Percentiles rank a stretch among this genome's conserved stretches.
Evolutionary conservation across 2,329 filamentous ascomycete species (phyloP).

Genomic region (Fusarium temperatum): DNA sequence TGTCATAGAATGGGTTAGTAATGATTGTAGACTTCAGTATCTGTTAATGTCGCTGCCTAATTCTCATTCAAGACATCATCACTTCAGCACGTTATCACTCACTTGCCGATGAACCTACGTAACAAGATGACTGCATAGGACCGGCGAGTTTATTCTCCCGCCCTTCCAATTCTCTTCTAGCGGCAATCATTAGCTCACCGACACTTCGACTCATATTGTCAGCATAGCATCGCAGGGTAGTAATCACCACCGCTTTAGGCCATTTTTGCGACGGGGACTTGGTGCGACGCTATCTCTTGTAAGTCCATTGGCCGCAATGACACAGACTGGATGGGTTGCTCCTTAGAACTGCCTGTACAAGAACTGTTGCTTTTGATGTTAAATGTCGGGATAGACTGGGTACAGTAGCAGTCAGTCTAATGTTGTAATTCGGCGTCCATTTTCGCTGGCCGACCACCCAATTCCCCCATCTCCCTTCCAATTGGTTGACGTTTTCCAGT

Average conservation of each 20-base stretch:
- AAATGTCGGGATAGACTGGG: background rate
- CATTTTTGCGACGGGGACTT: background rate
- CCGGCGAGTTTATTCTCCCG: background rate
- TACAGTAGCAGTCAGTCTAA: background rate
- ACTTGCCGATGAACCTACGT: background rate
- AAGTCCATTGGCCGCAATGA: background rate
- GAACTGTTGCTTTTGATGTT: background rate
- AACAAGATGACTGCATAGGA: background rate
- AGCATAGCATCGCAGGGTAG: background rate
- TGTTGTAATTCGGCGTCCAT: background rate
- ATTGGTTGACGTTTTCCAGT: background rate
- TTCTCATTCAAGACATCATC: background rate
- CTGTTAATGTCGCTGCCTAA: background rate
- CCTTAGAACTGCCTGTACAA: rapidly evolving
- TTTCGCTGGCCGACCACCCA: background rate
- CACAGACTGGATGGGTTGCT: background rate
- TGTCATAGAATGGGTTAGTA: rapidly evolving
- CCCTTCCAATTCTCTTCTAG: background rate
- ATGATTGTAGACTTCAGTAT: no score
- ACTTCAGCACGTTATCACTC: no score
- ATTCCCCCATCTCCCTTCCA: background rate
- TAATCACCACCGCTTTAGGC: background rate
- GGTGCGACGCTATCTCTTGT: background rate
- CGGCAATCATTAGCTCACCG: background rate
- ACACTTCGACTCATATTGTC: background rate